Evolutionary conservation across 768 basidiomycete species (phyloP).

Genomic region (Suillus discolor): DNA sequence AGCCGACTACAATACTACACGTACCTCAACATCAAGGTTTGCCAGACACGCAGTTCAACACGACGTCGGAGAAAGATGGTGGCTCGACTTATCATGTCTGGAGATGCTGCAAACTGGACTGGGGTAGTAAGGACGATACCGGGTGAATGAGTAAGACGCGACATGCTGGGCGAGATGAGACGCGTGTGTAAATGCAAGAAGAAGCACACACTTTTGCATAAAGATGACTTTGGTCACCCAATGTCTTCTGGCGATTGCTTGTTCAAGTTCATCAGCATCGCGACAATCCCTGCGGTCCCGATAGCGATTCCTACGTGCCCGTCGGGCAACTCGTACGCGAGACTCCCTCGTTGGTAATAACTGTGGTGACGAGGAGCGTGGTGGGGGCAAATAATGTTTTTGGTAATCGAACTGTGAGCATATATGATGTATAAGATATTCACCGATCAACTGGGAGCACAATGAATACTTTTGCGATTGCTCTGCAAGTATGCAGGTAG

Average conservation of each 20-base stretch:
- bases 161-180: slow-evolving; percentile 63
- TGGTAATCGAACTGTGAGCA: slow-evolving; percentile 80
- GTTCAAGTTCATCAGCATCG: slow-evolving; percentile 70
- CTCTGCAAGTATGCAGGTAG: no score
- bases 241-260: slow-evolving; percentile 68
- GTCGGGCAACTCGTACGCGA: slow-evolving; percentile 30
- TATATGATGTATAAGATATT: slow-evolving; percentile 79
- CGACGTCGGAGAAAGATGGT: slow-evolving; percentile 81
- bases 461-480: slow-evolving; percentile 82
- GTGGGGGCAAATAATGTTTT: slow-evolving; percentile 75
- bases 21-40: slow-evolving; percentile 85
- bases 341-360: slow-evolving; percentile 31
- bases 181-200: not conserved
- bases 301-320: slow-evolving; percentile 44
- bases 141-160: slow-evolving; percentile 83
- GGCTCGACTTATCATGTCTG: slow-evolving; percentile 72
- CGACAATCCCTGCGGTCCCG: slow-evolving; percentile 58
- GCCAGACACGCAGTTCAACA: slow-evolving; percentile 81
- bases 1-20: slow-evolving; percentile 22
- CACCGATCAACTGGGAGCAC: slow-evolving; percentile 66
- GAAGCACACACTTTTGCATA: slow-evolving; percentile 75
- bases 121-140: slow-evolving; percentile 83
- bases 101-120: slow-evolving; percentile 82
- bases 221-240: slow-evolving; percentile 77
- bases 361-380: slow-evolving; percentile 51